Evolutionary conservation across 2,329 filamentous ascomycete genomes (phyloP).

Genomic region (Trichophyton schoenleinii): DNA sequence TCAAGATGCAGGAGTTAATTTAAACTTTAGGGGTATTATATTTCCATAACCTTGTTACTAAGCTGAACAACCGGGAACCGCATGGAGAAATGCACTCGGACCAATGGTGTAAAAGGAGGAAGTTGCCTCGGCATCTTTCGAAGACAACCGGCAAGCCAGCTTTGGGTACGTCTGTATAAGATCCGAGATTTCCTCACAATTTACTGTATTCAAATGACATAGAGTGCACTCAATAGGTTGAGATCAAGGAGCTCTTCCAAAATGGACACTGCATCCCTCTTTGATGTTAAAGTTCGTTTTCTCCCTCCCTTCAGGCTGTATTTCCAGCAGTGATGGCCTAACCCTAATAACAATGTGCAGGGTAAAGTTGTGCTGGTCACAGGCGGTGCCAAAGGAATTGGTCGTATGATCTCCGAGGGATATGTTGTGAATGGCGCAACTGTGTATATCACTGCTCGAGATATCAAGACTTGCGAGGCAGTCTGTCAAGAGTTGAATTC

Average conservation of each 20-base stretch:
- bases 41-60: not conserved
- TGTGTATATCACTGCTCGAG: conserved; percentile 43
- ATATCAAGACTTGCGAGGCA: conserved; percentile 38
- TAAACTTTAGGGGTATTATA: not conserved
- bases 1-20: no score
- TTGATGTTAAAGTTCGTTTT: conserved; percentile 45
- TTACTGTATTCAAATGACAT: not conserved
- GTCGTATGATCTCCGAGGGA: conserved; percentile 44
- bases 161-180: not conserved
- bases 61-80: no score
- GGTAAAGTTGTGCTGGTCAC: conserved; percentile 39
- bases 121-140: not conserved
- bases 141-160: not conserved
- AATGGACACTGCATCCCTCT: conserved; percentile 46
- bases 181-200: not conserved
- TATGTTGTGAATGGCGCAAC: conserved; percentile 41
- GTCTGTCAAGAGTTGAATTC: conserved; percentile 38
- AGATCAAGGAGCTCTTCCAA: not conserved
- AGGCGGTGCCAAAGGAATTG: conserved; percentile 40
- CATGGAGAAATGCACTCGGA: not conserved
- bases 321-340: conserved; percentile 42
- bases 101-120: not conserved
- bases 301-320: not conserved
- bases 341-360: conserved; percentile 37
- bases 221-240: not conserved